A percentile compares a stretch with the other conserved stretches of the same genome.
These are phyloP conservation scores for Thermothielavioides terrestris DNA, from an alignment of 495 filamentous ascomycete genomes.

Conservation along the genomic window DNA sequence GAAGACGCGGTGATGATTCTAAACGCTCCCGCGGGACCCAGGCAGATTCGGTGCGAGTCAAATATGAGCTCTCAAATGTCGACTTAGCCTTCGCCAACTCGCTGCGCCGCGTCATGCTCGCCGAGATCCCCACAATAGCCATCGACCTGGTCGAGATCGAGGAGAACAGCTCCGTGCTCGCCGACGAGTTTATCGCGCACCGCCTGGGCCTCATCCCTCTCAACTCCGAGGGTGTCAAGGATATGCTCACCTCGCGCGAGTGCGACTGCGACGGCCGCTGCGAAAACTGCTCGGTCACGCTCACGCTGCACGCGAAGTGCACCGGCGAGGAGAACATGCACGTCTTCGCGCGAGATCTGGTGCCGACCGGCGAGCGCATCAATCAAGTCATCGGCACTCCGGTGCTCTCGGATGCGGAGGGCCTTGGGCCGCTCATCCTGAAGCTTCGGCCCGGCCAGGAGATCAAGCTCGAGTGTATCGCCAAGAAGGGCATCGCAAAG, in stretches of 20 bases:
- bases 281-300: constrained; percentile 75
- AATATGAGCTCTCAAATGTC: constrained; percentile 72
- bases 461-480: constrained; percentile 79
- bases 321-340: constrained; percentile 74
- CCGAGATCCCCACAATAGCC: constrained; percentile 90
- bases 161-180: constrained; percentile 84
- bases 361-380: constrained; percentile 62
- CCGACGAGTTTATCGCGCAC: constrained; percentile 93
- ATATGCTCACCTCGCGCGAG: constrained; percentile 81
- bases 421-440: constrained; percentile 71
- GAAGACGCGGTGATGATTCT: constrained; percentile 4
- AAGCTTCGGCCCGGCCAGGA: constrained; percentile 86
- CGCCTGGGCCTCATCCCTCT: constrained; percentile 88
- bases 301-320: constrained; percentile 76
- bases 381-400: constrained; percentile 57
- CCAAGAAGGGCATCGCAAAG: constrained; percentile 97
- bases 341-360: constrained; percentile 80
- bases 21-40: constrained; percentile 24
- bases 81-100: constrained; percentile 91
- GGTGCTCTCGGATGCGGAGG: constrained; percentile 74
- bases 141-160: constrained; percentile 93
- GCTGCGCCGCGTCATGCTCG: constrained; percentile 82
- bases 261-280: constrained; percentile 94
- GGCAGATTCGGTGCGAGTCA: constrained; percentile 61
- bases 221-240: constrained; percentile 71